phyloP scores from a whole-genome alignment of 495 filamentous ascomycete species.

The Astrothelium subdiscretum region DNA sequence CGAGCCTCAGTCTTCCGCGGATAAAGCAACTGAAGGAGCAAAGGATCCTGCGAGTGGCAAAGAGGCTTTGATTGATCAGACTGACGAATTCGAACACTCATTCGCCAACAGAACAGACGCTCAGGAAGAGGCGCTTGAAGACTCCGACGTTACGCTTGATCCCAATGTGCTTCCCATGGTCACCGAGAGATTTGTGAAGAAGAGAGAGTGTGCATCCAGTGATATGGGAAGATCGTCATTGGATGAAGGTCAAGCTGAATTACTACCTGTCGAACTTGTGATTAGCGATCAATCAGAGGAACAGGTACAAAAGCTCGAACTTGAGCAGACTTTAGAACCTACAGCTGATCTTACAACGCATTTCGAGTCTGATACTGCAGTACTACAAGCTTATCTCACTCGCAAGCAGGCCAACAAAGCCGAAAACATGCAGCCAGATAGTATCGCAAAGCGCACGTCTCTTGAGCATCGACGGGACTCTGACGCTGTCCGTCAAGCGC shows the following conservation, averaged over 20 bases:
- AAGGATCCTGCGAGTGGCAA: too few species aligned
- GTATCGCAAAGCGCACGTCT: slow-evolving; percentile 22
- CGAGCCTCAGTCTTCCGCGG: neutral
- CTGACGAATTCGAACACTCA: slow-evolving; percentile 5
- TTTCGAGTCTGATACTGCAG: slow-evolving; percentile 41
- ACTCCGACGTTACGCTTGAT: neutral
- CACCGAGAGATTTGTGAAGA: neutral
- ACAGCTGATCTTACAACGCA: slow-evolving; percentile 12
- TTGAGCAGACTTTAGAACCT: neutral
- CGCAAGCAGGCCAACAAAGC: slow-evolving; percentile 49
- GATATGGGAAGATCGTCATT: neutral
- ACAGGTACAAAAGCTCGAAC: neutral
- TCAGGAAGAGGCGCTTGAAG: neutral
- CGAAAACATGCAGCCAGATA: slow-evolving; percentile 25
- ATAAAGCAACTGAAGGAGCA: too few species aligned
- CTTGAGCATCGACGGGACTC: slow-evolving; percentile 29
- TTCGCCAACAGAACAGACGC: neutral
- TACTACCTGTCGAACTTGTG: neutral
- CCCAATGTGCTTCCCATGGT: neutral
- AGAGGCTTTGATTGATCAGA: neutral
- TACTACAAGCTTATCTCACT: slow-evolving; percentile 50
- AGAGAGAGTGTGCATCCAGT: too few species aligned
- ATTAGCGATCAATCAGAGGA: neutral
- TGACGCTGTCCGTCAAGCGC: slow-evolving; percentile 25
- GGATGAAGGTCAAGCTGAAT: neutral